Base-by-base conservation (phyloP, 2,329 filamentous ascomycete species). In the Fusarium sp. region DNA sequence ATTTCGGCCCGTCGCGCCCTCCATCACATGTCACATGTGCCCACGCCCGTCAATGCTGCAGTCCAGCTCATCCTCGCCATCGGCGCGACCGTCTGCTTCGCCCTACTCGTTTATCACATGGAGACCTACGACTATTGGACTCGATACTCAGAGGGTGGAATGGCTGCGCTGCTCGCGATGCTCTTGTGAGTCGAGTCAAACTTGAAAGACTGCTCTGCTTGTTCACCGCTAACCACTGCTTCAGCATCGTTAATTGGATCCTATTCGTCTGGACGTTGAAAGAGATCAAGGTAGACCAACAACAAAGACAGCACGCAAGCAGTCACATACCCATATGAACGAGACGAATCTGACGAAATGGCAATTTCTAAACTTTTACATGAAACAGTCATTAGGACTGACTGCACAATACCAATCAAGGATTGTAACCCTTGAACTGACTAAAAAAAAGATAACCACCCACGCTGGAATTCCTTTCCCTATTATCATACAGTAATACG, bases 51-150 rank as follows among this genome's bases (percentile, higher is more conserved):
- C 25, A 66, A 73, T 27, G 63, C 65, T 6, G 54, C 44, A 11
- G 29, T 73, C 9, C 73, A 75, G 16, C 60, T 74, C 8, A 53
- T 74, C 29, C 53, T 77, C 7, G 73, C 73, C 6, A 33, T 73
- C 2, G 72, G 73, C 6, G 62, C 71, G 6, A 71, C 70, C 4
- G 63, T 59, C 6, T 72, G 74, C 33, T 72, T 76, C 38, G 65
- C 54, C 1, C 46, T 76, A 44, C 54, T 75, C 6, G 58, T 74
- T 1, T 71, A 67, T 18, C 69, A 75, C 20, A 56, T 72, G 42
- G 64, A 67, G 11, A 59, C 50, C 16, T 68, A 68, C 7, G 18
- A 55, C 9, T 57, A 66, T 10, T 73, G 70, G 68, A 69, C 62
- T 23, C 56, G 62, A 8, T 60, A 59, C 8, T 44, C 62, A 0